Evolutionary conservation across 2,329 filamentous ascomycete genomes (phyloP).

Genomic region (Teratosphaeria viscida): DNA sequence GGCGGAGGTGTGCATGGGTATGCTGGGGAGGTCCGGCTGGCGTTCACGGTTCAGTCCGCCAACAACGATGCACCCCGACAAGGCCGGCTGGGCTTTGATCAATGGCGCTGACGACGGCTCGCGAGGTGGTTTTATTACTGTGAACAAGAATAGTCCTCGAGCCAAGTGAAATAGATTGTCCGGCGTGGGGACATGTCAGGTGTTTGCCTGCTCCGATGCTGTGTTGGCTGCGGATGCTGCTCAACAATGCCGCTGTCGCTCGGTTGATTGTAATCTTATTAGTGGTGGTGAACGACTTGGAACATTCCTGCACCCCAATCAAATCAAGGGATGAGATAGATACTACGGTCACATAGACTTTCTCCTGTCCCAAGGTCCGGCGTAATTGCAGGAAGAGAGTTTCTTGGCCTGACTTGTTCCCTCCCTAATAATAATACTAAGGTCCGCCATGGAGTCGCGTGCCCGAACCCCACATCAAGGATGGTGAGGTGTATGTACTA

Average conservation of each 20-base stretch:
- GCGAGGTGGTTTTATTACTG: neutral
- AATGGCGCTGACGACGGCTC: neutral
- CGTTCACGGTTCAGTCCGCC: neutral
- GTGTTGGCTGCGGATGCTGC: neutral
- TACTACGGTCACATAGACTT: neutral
- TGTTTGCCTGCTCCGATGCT: neutral
- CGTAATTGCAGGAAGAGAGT: neutral
- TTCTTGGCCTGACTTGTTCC: neutral
- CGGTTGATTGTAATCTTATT: neutral
- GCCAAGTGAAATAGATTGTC: neutral
- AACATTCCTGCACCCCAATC: neutral
- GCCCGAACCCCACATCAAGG: neutral
- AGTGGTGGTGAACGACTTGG: neutral
- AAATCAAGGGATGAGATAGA: neutral
- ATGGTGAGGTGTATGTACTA: neutral
- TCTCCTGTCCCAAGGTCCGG: neutral
- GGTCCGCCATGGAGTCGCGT: neutral
- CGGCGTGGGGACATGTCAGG: neutral
- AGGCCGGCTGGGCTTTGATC: neutral
- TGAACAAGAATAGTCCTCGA: neutral
- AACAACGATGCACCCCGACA: neutral
- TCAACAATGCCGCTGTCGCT: neutral
- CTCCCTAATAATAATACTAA: neutral
- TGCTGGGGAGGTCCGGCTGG: neutral
- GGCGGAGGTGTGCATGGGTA: neutral